phyloP scores from a whole-genome alignment of 2,329 filamentous ascomycete species.

The Pseudomassariella vexata region DNA sequence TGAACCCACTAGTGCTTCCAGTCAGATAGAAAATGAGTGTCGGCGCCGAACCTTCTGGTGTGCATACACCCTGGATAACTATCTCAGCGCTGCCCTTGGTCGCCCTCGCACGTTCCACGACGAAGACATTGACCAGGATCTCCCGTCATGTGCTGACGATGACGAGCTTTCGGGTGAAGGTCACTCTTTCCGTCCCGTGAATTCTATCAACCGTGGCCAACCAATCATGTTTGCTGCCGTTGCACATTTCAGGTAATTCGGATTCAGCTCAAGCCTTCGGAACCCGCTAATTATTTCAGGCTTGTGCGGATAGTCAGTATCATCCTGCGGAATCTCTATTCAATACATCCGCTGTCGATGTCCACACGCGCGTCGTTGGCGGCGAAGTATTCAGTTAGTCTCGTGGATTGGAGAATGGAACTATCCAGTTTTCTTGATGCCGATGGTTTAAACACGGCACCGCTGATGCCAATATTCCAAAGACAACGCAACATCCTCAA shows the following conservation, averaged over 20 bases:
- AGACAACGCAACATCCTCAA: slow-evolving; percentile 35
- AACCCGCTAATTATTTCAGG: too few relatives aligned
- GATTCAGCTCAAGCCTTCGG: too few relatives aligned
- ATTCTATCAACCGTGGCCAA: too few relatives aligned
- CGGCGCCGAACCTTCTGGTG: slow-evolving; percentile 53
- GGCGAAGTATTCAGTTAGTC: slow-evolving; percentile 20
- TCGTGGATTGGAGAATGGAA: slow-evolving; percentile 28
- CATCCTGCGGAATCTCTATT: slow-evolving; percentile 28
- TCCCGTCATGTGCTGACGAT: background rate
- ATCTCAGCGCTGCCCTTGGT: slow-evolving; percentile 57
- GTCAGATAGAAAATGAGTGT: slow-evolving; percentile 31
- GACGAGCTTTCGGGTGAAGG: slow-evolving; percentile 25
- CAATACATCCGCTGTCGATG: slow-evolving; percentile 26
- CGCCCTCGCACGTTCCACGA: slow-evolving; percentile 58
- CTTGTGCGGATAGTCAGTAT: slow-evolving; percentile 28
- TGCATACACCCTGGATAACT: slow-evolving; percentile 58
- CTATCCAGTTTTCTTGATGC: slow-evolving; percentile 31
- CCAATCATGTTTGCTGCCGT: too few relatives aligned
- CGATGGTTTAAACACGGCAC: slow-evolving; percentile 24
- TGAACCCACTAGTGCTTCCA: slow-evolving; percentile 14
- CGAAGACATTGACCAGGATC: slow-evolving; percentile 53
- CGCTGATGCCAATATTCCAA: slow-evolving; percentile 32
- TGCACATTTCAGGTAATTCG: too few relatives aligned
- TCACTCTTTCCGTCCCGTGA: too few relatives aligned
- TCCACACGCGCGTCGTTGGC: slow-evolving; percentile 19